Evolutionary conservation across 805 yeast genomes (phyloP).

Genomic region (Yamadazyma ubonensis): DNA sequence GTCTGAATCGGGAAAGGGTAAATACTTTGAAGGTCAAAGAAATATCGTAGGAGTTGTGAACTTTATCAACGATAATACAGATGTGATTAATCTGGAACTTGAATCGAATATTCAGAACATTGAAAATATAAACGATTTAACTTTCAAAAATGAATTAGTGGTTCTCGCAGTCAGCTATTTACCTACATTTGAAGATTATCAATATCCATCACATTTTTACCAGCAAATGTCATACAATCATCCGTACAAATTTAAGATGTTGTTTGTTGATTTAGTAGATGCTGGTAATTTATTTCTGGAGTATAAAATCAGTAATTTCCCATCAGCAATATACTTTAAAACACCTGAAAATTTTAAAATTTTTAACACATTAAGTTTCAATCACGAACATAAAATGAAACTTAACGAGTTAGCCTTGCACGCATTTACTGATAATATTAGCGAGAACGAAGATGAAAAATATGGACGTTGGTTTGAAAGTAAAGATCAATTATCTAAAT

Average conservation of each 20-base stretch:
- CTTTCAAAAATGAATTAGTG: slow-evolving; percentile 18
- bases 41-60: slow-evolving; percentile 20
- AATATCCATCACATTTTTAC: slow-evolving; percentile 35
- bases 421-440: slow-evolving; percentile 17
- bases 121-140: slow-evolving; percentile 5
- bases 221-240: slow-evolving; percentile 25
- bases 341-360: slow-evolving; percentile 23
- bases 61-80: slow-evolving; percentile 21
- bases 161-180: slow-evolving; percentile 24
- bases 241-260: slow-evolving; percentile 22
- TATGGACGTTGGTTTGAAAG: slow-evolving; percentile 20
- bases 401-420: slow-evolving; percentile 10
- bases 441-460: slow-evolving; percentile 17
- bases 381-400: slow-evolving; percentile 9
- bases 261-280: slow-evolving; percentile 23
- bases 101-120: slow-evolving; percentile 18
- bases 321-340: slow-evolving; percentile 29
- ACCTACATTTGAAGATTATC: slow-evolving; percentile 31
- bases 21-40: slow-evolving; percentile 28
- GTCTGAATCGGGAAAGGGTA: slow-evolving; percentile 39
- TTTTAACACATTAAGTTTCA: slow-evolving; percentile 21
- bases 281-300: slow-evolving; percentile 20
- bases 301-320: slow-evolving; percentile 33
- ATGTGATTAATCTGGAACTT: slow-evolving; percentile 20
- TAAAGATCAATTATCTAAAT: slow-evolving; percentile 18